Base-by-base conservation (phyloP, 306 rosid species). In the Cucumis hystrix region DNA sequence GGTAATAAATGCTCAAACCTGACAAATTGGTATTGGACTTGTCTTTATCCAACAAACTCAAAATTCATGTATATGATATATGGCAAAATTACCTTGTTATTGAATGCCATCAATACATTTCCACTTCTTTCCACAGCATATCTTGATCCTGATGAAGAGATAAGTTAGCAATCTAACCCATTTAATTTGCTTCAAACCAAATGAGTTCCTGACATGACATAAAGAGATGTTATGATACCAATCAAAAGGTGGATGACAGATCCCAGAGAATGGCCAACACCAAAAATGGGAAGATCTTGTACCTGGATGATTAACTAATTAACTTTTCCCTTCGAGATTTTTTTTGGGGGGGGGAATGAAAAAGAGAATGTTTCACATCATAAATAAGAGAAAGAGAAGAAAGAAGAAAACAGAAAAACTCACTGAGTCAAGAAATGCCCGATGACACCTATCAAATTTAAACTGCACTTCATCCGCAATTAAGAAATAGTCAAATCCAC, bases 81-180 rank as follows among this genome's bases (percentile, higher is more conserved):
- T 15, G 6, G 37, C 57, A 62, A 37, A 80, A 81, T 63, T 85
- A 94, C 98, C 97, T 85, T 95, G 85, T 92, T 95, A 84, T 95
- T 95, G 86, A 92, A 95, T 78, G 99, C 92, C 97, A 95, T 92
- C 81, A 92, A 82, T 75, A 90, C 89, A 82, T 91, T 92, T 79
- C 99, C 97, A 83, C 88, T 87, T 88, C 97, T 95, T 88, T 92
- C 97, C 79, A 95, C 89, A 57, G 97, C 99, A 86, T 92, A 92
- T 89, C 99, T 89, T 80, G 99, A 95, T 74, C 99, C 99, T 95
- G 88, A 74, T 78, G 85, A 89, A 85, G 75, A 75, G 75, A 40
- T 77, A 74, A 21, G 77, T 78, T 59, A 77, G 63, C 70, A 83
- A 83, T 51, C 77, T 52, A 73, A 52, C 77, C 47, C 20, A 83